Evolutionary conservation across 371 early-diverging fungal genomes (phyloP).

Genomic region (Circinella minor): DNA sequence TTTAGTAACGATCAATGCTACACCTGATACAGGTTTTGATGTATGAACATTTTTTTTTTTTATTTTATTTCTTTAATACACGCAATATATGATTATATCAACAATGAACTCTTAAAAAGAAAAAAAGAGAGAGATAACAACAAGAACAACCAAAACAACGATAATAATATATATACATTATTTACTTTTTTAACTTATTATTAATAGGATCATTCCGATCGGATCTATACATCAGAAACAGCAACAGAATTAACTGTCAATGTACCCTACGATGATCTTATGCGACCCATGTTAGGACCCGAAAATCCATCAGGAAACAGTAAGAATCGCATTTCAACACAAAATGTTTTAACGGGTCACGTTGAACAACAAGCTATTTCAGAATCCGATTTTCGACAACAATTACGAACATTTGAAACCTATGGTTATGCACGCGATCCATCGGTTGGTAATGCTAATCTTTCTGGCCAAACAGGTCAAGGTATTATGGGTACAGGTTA

Average conservation of each 20-base stretch:
- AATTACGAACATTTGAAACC: constrained; percentile 80
- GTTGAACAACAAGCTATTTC: constrained; percentile 82
- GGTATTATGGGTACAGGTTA: constrained; percentile 66
- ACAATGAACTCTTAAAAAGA: too few relatives aligned
- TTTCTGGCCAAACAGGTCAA: constrained; percentile 57
- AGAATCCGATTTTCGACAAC: constrained; percentile 77
- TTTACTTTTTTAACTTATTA: not conserved
- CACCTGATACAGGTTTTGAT: constrained; percentile 79
- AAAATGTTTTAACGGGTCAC: constrained; percentile 80
- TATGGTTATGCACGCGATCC: constrained; percentile 91
- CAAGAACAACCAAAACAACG: too few relatives aligned
- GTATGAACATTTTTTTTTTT: constrained; percentile 37
- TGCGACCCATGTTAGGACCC: constrained; percentile 75
- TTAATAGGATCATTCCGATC: constrained; percentile 33
- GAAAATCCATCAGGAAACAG: constrained; percentile 67
- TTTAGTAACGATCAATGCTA: constrained; percentile 55
- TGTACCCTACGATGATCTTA: constrained; percentile 77
- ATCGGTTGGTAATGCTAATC: constrained; percentile 46
- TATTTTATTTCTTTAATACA: not conserved
- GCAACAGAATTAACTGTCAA: constrained; percentile 77
- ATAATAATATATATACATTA: not conserved
- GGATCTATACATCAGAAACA: constrained; percentile 65
- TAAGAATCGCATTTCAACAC: constrained; percentile 49
- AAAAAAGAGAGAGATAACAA: too few relatives aligned
- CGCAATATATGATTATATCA: not conserved